Evolutionary conservation across 805 yeast genomes (phyloP).

Genomic region (Kluyveromyces aestuarii): DNA sequence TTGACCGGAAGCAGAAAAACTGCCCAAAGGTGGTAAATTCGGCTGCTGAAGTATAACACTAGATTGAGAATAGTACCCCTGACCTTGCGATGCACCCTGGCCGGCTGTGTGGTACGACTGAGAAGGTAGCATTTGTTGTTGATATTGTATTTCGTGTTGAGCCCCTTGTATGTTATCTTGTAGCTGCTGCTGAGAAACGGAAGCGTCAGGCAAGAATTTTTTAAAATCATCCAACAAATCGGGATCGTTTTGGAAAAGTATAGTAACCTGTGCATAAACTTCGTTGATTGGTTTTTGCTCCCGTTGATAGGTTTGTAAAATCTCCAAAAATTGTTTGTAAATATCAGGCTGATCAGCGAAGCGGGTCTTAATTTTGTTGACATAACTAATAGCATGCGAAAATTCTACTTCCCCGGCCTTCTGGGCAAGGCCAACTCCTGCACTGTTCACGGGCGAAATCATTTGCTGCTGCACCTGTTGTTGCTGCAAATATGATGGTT

Average conservation of each 20-base stretch:
- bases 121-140: conserved; percentile 6
- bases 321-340: conserved; percentile 89
- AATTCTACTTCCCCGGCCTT: conserved; percentile 73
- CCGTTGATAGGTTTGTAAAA: conserved; percentile 90
- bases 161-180: conserved; percentile 15
- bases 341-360: conserved; percentile 92
- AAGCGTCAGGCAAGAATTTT: conserved; percentile 79
- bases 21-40: conserved; percentile 31
- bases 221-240: conserved; percentile 91
- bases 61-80: conserved; percentile 2
- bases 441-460: neutral
- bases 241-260: conserved; percentile 84
- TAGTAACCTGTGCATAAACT: conserved; percentile 88
- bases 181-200: conserved; percentile 21
- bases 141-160: conserved; percentile 9
- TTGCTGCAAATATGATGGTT: conserved; percentile 21
- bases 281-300: conserved; percentile 94
- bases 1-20: conserved; percentile 30
- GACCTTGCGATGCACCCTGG: neutral
- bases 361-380: conserved; percentile 89
- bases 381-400: conserved; percentile 94
- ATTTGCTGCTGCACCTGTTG: conserved; percentile 21
- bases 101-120: neutral
- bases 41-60: conserved; percentile 10
- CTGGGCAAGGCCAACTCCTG: conserved; percentile 4